Evolutionary conservation across 2,329 filamentous ascomycete species (phyloP).

Genomic region (Fusarium verrucosum): DNA sequence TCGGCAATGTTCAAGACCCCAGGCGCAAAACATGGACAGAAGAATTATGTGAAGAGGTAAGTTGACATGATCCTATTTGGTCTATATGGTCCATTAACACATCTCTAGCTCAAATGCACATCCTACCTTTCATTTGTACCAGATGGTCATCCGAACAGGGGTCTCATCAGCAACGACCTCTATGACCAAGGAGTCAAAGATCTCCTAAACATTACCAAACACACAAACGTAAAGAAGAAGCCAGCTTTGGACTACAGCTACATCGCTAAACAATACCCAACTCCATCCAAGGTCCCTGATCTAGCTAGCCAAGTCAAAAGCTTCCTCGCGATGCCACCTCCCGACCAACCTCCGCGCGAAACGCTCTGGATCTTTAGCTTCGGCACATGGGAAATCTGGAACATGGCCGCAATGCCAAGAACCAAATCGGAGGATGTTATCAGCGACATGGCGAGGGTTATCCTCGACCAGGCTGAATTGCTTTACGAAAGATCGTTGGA

Average conservation of each 20-base stretch:
- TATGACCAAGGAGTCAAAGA: conserved; percentile 58
- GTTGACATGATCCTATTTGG: background rate
- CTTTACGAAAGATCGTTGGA: conserved; percentile 58
- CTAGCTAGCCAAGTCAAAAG: conserved; percentile 55
- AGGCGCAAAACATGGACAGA: conserved; percentile 56
- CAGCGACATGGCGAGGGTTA: conserved; percentile 49
- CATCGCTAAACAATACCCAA: conserved; percentile 55
- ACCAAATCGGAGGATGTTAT: conserved; percentile 51
- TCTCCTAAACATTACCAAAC: conserved; percentile 47
- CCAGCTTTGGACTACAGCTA: conserved; percentile 57
- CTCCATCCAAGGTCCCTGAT: conserved; percentile 52
- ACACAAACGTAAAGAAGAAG: conserved; percentile 45
- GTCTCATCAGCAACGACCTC: conserved; percentile 62
- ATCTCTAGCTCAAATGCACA: conserved; percentile 56
- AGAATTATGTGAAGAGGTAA: conserved; percentile 58
- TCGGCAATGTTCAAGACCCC: conserved; percentile 51
- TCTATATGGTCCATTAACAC: conserved; percentile 3
- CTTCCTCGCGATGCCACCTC: conserved; percentile 55
- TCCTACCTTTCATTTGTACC: conserved; percentile 59
- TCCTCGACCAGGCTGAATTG: conserved; percentile 59
- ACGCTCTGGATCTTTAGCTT: conserved; percentile 64
- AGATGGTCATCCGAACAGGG: conserved; percentile 55
- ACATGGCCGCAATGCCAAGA: conserved; percentile 58
- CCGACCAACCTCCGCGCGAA: conserved; percentile 51
- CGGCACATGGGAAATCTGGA: conserved; percentile 66